Base-by-base conservation (phyloP, 2,329 filamentous ascomycete genomes). In the Penicillium sp. region DNA sequence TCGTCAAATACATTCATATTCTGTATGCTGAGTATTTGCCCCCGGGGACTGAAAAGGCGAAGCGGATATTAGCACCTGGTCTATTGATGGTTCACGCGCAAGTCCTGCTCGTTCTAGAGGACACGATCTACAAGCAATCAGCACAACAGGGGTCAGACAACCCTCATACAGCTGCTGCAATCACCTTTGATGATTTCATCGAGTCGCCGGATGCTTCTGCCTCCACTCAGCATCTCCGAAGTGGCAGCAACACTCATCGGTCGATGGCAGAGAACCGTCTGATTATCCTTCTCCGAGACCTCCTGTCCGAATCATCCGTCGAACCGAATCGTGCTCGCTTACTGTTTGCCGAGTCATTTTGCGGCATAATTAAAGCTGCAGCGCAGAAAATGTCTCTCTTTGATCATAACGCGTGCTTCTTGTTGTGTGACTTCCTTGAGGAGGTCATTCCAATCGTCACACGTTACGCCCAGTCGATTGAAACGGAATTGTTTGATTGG, bases 251-350 rank as follows among this genome's bases (percentile, higher is more conserved):
- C 64, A 78, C 85, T 43, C 77, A 86, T 59, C 82, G 85, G 57
- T 81, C 82, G 43, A 94, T 95, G 86, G 82, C 84, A n/a, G 88
- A 95, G 67, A 94, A 95, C 57, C 81, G 88, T 49, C 72, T 95
- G 47, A 80, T 96, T 48, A 83, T 91, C 64, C 72, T 95, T 53
- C 77, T 95, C 43, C 84, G 87, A 57, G 88, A 95, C 64, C 80
- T 94, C 53, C 75, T 95, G 28, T 82, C 80, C 2, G 81, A 84
- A 58, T 69, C 76, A 7, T 77, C 77, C 19, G 65, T 75, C 44
- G 79, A 77, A 49, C 75, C 70, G 52, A 71, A 72, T 34, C 66
- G 70, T 22, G 77, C 81, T 39, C 80, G 84, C 46, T 77, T 84
- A 48, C 78, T 88, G 0, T 94, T 93, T 67, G 85, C 86, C 3